These are phyloP conservation scores for Cyclotella atomus DNA, from an alignment of 108 stramenopile genomes.

Conservation along the genomic window DNA sequence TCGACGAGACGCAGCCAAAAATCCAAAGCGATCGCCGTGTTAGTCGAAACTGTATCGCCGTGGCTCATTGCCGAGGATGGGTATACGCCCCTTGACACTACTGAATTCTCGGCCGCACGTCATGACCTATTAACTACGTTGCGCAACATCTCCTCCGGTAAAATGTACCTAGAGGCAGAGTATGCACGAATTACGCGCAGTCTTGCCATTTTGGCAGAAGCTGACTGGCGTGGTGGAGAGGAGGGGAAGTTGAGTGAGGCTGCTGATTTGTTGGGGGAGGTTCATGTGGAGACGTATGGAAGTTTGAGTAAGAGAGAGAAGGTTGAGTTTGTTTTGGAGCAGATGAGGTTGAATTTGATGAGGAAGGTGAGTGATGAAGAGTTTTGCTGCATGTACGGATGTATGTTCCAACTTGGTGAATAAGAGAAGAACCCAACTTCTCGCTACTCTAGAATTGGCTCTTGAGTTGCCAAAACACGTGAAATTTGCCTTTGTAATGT, in stretches of 20 bases:
- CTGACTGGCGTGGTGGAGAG: constrained; percentile 10
- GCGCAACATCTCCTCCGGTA: constrained; percentile 96
- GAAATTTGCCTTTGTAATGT: too few relatives aligned
- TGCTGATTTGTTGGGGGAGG: constrained; percentile 94
- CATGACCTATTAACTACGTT: constrained; percentile 84
- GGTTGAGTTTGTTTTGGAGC: constrained; percentile 98
- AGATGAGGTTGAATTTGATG: constrained; percentile 93
- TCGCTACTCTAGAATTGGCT: neutral
- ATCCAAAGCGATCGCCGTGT: constrained; percentile 65
- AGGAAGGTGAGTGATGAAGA: constrained; percentile 62
- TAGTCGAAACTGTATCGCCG: constrained; percentile 71
- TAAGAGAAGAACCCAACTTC: too few relatives aligned
- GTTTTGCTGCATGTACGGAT: neutral
- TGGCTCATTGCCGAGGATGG: constrained; percentile 68
- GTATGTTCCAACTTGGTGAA: too few relatives aligned
- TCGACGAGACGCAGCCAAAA: constrained; percentile 84
- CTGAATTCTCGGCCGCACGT: constrained; percentile 16
- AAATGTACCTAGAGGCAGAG: constrained; percentile 98
- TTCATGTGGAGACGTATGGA: constrained; percentile 99
- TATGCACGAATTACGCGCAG: constrained; percentile 89
- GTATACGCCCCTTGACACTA: constrained; percentile 51
- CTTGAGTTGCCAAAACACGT: neutral
- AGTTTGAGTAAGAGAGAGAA: constrained; percentile 96
- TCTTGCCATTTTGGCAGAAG: constrained; percentile 83
- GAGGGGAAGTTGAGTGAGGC: constrained; percentile 87